Conservation (phyloP, 1,139 yeast species). For the Kluyveromyces sp. region DNA sequence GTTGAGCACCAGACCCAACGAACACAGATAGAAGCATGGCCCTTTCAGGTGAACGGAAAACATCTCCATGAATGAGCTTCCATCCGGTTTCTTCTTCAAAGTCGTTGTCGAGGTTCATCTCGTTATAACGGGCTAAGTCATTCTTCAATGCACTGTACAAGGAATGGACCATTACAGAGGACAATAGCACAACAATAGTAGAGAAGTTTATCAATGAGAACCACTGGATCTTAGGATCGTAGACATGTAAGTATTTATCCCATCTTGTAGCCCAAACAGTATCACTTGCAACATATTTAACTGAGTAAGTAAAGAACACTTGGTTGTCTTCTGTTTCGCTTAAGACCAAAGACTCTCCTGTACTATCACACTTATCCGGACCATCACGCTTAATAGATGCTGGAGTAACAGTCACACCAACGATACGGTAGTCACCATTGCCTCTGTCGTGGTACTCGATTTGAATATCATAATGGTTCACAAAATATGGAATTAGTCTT, state of each 20-base stretch:
- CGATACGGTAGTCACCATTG: slow-evolving; percentile 71
- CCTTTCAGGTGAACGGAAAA: slow-evolving; percentile 75
- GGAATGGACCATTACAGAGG: slow-evolving; percentile 73
- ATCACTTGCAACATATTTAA: slow-evolving; percentile 54
- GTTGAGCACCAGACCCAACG: slow-evolving; percentile 84
- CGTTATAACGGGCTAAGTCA: slow-evolving; percentile 85
- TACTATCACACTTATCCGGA: slow-evolving; percentile 30
- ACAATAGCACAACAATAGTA: slow-evolving; percentile 66
- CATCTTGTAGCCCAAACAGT: slow-evolving; percentile 98
- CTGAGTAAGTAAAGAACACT: slow-evolving; percentile 56
- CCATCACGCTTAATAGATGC: slow-evolving; percentile 47
- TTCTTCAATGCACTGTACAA: slow-evolving; percentile 71
- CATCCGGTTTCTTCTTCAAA: slow-evolving; percentile 93
- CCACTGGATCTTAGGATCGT: slow-evolving; percentile 94
- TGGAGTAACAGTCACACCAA: slow-evolving; percentile 79
- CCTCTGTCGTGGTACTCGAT: slow-evolving; percentile 77
- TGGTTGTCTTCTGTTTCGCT: slow-evolving; percentile 34
- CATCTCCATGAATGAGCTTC: slow-evolving; percentile 94
- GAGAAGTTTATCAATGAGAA: slow-evolving; percentile 82
- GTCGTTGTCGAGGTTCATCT: slow-evolving; percentile 79
- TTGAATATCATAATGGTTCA: slow-evolving; percentile 71
- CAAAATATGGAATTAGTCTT: slow-evolving; percentile 42
- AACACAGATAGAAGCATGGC: slow-evolving; percentile 68
- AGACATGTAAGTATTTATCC: slow-evolving; percentile 91
- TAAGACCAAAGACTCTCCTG: slow-evolving; percentile 38